Conservation (phyloP, 2,329 filamentous ascomycete genomes). For the Lecanicillium sp. region DNA sequence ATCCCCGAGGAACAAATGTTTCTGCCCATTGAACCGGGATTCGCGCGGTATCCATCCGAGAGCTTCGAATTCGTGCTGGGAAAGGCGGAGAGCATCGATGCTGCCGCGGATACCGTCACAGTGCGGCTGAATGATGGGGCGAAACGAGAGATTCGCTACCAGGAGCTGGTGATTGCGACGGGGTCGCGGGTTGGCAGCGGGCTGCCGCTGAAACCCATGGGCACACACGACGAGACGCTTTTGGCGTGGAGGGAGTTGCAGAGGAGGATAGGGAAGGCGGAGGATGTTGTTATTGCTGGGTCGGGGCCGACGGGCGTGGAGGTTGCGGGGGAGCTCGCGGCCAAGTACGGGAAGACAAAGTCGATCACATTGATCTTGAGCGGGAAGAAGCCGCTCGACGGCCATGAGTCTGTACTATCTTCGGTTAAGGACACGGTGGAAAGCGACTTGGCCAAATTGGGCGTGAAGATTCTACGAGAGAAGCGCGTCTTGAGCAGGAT, state of each 20-base stretch:
- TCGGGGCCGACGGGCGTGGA: slow-evolving; percentile 35
- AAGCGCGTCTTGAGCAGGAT: slow-evolving; percentile 26
- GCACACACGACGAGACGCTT: slow-evolving; percentile 37
- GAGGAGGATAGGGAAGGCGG: slow-evolving; percentile 18
- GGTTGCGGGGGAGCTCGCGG: slow-evolving; percentile 31
- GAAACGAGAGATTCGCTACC: slow-evolving; percentile 35
- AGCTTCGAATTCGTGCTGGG: slow-evolving; percentile 46
- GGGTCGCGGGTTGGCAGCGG: slow-evolving; percentile 38
- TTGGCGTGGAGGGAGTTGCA: slow-evolving; percentile 29
- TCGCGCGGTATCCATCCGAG: slow-evolving; percentile 38
- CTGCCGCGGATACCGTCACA: slow-evolving; percentile 30
- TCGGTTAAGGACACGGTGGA: slow-evolving; percentile 27
- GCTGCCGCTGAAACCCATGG: slow-evolving; percentile 43
- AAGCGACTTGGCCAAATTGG: slow-evolving; percentile 22
- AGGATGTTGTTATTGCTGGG: slow-evolving; percentile 32
- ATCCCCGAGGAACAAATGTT: slow-evolving; percentile 43
- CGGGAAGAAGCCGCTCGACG: slow-evolving; percentile 12
- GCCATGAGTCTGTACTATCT: slow-evolving; percentile 16
- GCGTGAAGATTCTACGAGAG: slow-evolving; percentile 25
- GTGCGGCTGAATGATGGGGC: slow-evolving; percentile 26
- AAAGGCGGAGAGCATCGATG: slow-evolving; percentile 31
- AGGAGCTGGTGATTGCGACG: slow-evolving; percentile 49
- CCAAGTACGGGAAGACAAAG: slow-evolving; percentile 24
- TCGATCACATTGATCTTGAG: slow-evolving; percentile 23
- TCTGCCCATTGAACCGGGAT: slow-evolving; percentile 38